Percentiles rank a stretch among this genome's conserved stretches.
phyloP scores from a whole-genome alignment of 2,329 filamentous ascomycete species.

The Aurifilum marmelostoma region DNA sequence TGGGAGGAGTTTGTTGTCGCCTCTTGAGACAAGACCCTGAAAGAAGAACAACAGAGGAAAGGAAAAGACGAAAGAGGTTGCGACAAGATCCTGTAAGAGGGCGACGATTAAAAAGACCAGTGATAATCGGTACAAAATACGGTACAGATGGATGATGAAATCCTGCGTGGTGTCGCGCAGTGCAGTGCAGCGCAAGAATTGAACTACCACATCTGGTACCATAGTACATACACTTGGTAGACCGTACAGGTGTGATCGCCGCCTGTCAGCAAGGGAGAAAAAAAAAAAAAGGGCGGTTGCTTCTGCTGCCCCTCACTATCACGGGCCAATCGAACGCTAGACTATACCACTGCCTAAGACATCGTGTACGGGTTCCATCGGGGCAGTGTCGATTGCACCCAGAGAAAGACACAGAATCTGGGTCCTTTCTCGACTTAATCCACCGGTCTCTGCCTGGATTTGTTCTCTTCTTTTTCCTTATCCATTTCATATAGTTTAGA shows the following conservation, averaged over 20 bases:
- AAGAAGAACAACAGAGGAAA: too few relatives aligned
- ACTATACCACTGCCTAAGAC: neutral
- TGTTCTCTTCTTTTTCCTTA: neutral
- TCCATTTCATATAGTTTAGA: neutral
- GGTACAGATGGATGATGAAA: neutral
- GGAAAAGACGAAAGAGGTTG: neutral
- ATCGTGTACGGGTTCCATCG: neutral
- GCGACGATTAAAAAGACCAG: neutral
- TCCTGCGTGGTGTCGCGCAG: conserved; percentile 6
- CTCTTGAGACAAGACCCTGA: neutral
- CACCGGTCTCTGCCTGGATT: neutral
- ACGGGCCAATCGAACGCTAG: neutral
- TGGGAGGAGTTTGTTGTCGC: neutral
- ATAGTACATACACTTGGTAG: neutral
- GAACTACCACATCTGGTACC: too few relatives aligned
- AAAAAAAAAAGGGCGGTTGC: neutral
- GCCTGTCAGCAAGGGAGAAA: conserved; percentile 6
- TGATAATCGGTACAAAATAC: neutral
- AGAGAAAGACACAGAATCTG: neutral
- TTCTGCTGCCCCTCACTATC: conserved; percentile 15
- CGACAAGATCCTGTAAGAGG: too few relatives aligned
- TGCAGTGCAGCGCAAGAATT: too few relatives aligned
- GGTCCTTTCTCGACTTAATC: neutral
- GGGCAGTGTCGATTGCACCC: neutral
- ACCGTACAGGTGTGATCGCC: conserved; percentile 2